Conservation (phyloP, 1,284 basidiomycete species). For the Leccinum fuscescens region DNA sequence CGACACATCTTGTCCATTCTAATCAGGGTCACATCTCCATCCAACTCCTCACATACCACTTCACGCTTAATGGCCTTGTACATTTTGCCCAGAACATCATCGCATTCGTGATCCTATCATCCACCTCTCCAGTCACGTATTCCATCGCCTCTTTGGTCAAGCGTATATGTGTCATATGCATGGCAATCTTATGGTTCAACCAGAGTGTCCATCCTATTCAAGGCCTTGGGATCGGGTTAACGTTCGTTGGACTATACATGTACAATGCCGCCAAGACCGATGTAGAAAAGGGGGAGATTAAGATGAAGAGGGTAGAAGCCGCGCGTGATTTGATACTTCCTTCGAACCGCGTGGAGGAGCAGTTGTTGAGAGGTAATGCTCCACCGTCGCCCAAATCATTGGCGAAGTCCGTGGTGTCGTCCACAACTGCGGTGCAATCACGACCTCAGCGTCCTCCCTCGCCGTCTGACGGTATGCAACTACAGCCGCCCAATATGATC, state of each 20-base stretch:
- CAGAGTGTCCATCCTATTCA: slow-evolving; percentile 86
- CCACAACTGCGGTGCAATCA: slow-evolving; percentile 28
- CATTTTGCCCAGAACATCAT: slow-evolving; percentile 98
- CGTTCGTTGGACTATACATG: slow-evolving; percentile 90
- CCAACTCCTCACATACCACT: slow-evolving; percentile 69
- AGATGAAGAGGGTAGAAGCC: slow-evolving; percentile 82
- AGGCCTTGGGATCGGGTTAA: slow-evolving; percentile 84
- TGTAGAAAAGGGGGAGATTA: slow-evolving; percentile 90
- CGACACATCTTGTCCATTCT: slow-evolving; percentile 48
- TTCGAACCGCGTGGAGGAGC: slow-evolving; percentile 57
- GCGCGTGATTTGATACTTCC: slow-evolving; percentile 72
- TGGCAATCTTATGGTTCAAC: slow-evolving; percentile 96
- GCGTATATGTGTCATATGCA: slow-evolving; percentile 96
- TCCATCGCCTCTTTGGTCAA: slow-evolving; percentile 98
- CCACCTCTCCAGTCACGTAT: slow-evolving; percentile 98
- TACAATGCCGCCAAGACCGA: slow-evolving; percentile 94
- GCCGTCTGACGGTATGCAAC: slow-evolving; percentile 1
- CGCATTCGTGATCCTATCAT: slow-evolving; percentile 93
- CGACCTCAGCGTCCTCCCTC: slow-evolving; percentile 17
- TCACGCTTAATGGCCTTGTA: slow-evolving; percentile 90
- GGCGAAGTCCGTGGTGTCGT: slow-evolving; percentile 12
- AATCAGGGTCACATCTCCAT: slow-evolving; percentile 45
- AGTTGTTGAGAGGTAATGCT: slow-evolving; percentile 44
- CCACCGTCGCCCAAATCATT: slow-evolving; percentile 13
- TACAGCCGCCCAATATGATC: slow-evolving; percentile 13